Base-by-base conservation (phyloP, 1,284 basidiomycete genomes). In the Puccinia horiana region DNA sequence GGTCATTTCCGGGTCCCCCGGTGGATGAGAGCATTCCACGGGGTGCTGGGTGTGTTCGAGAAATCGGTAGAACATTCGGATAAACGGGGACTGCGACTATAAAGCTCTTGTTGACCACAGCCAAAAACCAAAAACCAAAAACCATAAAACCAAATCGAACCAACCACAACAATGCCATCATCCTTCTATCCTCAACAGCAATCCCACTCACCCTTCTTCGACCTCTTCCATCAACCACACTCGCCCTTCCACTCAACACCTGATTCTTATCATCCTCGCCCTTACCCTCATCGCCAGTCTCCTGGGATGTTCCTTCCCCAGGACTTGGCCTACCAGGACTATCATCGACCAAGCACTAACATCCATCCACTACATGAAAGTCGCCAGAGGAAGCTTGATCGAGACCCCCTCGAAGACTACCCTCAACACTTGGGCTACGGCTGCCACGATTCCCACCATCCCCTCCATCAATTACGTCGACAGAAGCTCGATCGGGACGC, bases 131-230 rank as follows among this genome's bases (percentile, higher is more conserved):
- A 2, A 8, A 20, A 58, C 12, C 23, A 5, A 58, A 26, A n/a
- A 58, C 49, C 3, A 20, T 3, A 14, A 52, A 3, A 52, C 49
- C 3, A 52, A 63, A 63, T 5, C 58, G n/a, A n/a, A 61, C 1
- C 58, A 35, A 18, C 29, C 29, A 65, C 8, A n/a, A 23, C 35
- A 65, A 70, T 72, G 69, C 29, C 63, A 20, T 67, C 42, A 5
- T 72, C 49, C 69, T 72, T 47, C 69, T 72, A 72, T n/a, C 69
- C 69, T 29, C 47, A 49, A 32, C 69, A 72, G 14, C 69, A 72
- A 20, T 26, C 42, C 69, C 65, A 42, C 3, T 37, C 42, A 35
- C 37, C 37, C 26, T 26, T 72, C 69, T 49, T 47, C 29, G 44
- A 72, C 49, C 26, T 72, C 44, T 32, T 52, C 44, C 44, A 72